Percentiles rank a stretch among this genome's conserved stretches.
Conservation (phyloP, 768 basidiomycete species). For the Trametes cingulata region DNA sequence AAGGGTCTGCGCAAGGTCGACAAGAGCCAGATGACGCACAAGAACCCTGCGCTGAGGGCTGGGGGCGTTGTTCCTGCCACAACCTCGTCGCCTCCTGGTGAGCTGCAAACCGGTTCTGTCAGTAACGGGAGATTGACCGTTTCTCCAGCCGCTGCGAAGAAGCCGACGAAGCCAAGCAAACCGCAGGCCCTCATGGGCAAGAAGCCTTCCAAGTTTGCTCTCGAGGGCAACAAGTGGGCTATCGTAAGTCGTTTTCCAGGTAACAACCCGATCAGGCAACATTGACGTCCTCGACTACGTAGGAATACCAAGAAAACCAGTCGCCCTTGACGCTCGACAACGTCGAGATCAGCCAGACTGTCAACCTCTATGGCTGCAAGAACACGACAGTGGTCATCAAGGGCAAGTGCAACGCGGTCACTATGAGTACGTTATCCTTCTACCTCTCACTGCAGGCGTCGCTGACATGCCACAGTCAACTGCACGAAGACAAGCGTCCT, state of each 20-base stretch:
- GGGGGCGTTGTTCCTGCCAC: slow-evolving; percentile 49
- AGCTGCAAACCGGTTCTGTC: background rate
- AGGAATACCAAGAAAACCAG: slow-evolving; percentile 95
- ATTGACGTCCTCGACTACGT: too few relatives aligned
- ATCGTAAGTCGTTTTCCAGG: slow-evolving; percentile 67
- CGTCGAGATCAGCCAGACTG: slow-evolving; percentile 74
- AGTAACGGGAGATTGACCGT: background rate
- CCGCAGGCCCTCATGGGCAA: slow-evolving; percentile 83
- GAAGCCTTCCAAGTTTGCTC: slow-evolving; percentile 85
- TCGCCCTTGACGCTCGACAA: slow-evolving; percentile 69
- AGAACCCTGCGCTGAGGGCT: slow-evolving; percentile 85
- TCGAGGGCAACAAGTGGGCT: slow-evolving; percentile 93
- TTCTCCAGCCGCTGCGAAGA: slow-evolving; percentile 42
- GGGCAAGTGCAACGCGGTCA: slow-evolving; percentile 95
- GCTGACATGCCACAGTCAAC: slow-evolving; percentile 56
- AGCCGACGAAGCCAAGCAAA: slow-evolving; percentile 80
- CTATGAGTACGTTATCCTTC: slow-evolving; percentile 58
- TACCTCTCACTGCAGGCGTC: background rate
- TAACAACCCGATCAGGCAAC: too few relatives aligned
- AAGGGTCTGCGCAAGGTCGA: slow-evolving; percentile 92
- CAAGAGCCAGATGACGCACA: slow-evolving; percentile 97
- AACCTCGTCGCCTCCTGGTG: slow-evolving; percentile 19
- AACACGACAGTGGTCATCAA: slow-evolving; percentile 78
- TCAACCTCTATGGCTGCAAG: slow-evolving; percentile 92
- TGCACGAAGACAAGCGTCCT: slow-evolving; percentile 87